Conservation (phyloP, 352 stramenopile species). For the Globisporangium cylindrosporum region DNA sequence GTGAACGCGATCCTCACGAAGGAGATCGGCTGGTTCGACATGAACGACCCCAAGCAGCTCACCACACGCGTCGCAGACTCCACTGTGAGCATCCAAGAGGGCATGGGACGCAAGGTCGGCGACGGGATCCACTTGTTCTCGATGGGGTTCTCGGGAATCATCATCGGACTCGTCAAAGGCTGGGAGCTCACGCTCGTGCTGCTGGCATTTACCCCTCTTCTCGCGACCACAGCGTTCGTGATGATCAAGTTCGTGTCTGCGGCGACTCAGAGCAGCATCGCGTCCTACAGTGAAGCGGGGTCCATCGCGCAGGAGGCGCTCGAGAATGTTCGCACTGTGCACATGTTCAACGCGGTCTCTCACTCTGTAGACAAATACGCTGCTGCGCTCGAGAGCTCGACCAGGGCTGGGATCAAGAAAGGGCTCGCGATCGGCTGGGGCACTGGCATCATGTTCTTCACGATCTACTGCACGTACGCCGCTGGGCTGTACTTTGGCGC, state of each 20-base stretch:
- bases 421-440: conserved; percentile 50
- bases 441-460: conserved; percentile 66
- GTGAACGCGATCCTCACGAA: conserved; percentile 31
- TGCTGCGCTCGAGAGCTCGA: conserved; percentile 36
- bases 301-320: conserved; percentile 67
- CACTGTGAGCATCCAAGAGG: conserved; percentile 54
- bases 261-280: conserved; percentile 44
- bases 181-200: conserved; percentile 76
- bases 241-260: conserved; percentile 48
- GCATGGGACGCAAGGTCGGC: conserved; percentile 61
- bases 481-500: conserved; percentile 79
- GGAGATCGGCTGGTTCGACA: conserved; percentile 52
- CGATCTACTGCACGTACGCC: conserved; percentile 69
- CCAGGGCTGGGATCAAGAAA: conserved; percentile 47
- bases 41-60: conserved; percentile 34
- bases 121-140: conserved; percentile 60
- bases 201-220: conserved; percentile 63
- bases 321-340: conserved; percentile 70
- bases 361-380: conserved; percentile 65
- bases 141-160: conserved; percentile 61
- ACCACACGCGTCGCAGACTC: conserved; percentile 29
- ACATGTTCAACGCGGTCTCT: conserved; percentile 72
- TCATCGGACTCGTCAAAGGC: conserved; percentile 61
- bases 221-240: conserved; percentile 52
- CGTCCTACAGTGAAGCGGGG: conserved; percentile 63